Percentiles rank a stretch among this genome's conserved stretches.
Evolutionary conservation across 2,329 filamentous ascomycete genomes (phyloP).

Genomic region (Macrophomina tecta): DNA sequence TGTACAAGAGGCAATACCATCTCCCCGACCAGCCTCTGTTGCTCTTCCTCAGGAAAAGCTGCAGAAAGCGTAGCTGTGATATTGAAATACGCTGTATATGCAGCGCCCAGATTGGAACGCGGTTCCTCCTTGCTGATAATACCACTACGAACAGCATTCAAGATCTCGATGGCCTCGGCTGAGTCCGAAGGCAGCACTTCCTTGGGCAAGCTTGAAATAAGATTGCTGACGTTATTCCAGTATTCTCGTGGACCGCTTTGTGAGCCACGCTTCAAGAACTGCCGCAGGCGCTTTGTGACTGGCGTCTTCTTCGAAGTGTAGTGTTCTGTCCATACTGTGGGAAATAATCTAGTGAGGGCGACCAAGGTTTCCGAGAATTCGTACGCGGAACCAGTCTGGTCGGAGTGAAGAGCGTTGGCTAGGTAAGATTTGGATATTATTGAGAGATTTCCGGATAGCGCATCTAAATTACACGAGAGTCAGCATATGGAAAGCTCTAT

Average conservation of each 20-base stretch:
- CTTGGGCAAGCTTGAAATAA: constrained; percentile 65
- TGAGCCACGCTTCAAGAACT: constrained; percentile 82
- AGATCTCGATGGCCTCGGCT: constrained; percentile 64
- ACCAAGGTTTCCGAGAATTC: constrained; percentile 73
- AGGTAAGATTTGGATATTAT: constrained; percentile 73
- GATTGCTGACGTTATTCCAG: constrained; percentile 71
- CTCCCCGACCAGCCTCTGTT: constrained; percentile 52
- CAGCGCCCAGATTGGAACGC: constrained; percentile 68
- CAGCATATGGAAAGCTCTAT: not conserved
- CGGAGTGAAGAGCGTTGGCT: constrained; percentile 72
- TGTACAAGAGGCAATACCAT: constrained; percentile 59
- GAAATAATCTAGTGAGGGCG: constrained; percentile 67
- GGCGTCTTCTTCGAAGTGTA: constrained; percentile 65
- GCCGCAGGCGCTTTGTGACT: constrained; percentile 64
- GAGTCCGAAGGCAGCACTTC: constrained; percentile 60
- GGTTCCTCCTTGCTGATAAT: constrained; percentile 77
- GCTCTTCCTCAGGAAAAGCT: constrained; percentile 51
- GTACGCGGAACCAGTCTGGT: constrained; percentile 75
- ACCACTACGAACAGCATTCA: constrained; percentile 72
- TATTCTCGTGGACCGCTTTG: constrained; percentile 75
- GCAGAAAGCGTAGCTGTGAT: constrained; percentile 58
- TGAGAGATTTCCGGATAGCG: constrained; percentile 50
- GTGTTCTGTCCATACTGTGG: constrained; percentile 75
- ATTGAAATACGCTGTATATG: constrained; percentile 78
- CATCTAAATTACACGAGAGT: constrained; percentile 29